These are phyloP conservation scores for Talaromyces sp. DNA, from an alignment of 2,329 filamentous ascomycete species.

Conservation along the genomic window DNA sequence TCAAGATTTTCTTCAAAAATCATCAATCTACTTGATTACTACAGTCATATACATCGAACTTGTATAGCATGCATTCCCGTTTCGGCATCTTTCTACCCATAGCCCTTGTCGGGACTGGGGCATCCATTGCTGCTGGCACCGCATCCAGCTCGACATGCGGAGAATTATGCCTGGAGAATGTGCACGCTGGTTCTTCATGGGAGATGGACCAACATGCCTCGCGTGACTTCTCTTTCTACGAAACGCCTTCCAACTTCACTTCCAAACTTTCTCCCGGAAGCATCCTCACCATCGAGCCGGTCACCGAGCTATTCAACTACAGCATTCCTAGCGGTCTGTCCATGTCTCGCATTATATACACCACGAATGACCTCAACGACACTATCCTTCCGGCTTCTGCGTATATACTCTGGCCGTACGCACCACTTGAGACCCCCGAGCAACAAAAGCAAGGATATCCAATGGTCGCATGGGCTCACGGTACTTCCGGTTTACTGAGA, in stretches of 20 bases:
- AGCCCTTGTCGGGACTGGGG: background rate
- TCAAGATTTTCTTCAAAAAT: background rate
- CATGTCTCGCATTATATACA: slow-evolving; percentile 46
- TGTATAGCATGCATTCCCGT: background rate
- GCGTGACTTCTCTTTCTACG: slow-evolving; percentile 3
- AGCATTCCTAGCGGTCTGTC: slow-evolving; percentile 7
- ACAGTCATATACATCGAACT: background rate
- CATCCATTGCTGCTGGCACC: background rate
- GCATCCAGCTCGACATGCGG: background rate
- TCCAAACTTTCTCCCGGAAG: slow-evolving; percentile 2
- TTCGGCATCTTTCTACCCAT: background rate
- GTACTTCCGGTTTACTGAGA: slow-evolving; percentile 38
- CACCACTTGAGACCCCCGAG: slow-evolving; percentile 15
- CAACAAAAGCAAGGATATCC: slow-evolving; percentile 13
- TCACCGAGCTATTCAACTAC: slow-evolving; percentile 1
- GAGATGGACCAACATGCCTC: slow-evolving; percentile 4
- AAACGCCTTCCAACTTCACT: slow-evolving; percentile 3
- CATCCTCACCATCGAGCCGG: background rate
- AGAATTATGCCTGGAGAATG: background rate
- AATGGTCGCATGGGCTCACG: slow-evolving; percentile 41
- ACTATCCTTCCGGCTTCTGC: slow-evolving; percentile 44
- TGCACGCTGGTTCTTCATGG: background rate
- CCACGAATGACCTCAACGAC: slow-evolving; percentile 41
- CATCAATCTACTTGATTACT: background rate
- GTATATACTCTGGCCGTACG: slow-evolving; percentile 47